A percentile compares a stretch with the other conserved stretches of the same genome.
Evolutionary conservation across 2,329 filamentous ascomycete genomes (phyloP).

Genomic region (Cladorrhinum sp.): DNA sequence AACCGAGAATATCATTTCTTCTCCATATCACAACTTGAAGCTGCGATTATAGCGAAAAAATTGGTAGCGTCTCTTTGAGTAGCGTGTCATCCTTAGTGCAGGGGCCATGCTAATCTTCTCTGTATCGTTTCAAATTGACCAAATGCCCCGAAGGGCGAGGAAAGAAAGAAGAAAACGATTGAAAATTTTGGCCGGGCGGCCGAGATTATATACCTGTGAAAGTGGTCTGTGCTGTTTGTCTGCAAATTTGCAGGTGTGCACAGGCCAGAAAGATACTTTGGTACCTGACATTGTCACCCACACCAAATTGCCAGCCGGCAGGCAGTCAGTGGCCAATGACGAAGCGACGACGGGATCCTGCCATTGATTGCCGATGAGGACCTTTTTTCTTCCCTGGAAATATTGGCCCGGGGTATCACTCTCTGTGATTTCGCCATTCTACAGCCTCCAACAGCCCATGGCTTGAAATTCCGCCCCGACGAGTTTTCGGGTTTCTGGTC

Average conservation of each 20-base stretch:
- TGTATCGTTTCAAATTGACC: slow-evolving; percentile 43
- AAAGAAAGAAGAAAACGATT: slow-evolving; percentile 23
- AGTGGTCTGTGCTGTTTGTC: neutral
- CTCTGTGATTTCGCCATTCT: neutral
- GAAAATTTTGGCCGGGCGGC: neutral
- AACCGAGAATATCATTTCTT: neutral
- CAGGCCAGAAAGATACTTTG: neutral
- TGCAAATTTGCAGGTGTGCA: neutral
- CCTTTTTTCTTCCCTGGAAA: neutral
- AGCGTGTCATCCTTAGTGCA: slow-evolving; percentile 96
- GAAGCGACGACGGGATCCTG: neutral
- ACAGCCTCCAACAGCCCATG: neutral
- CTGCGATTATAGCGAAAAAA: slow-evolving; percentile 34
- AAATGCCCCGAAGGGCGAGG: slow-evolving; percentile 29
- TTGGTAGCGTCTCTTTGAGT: no score
- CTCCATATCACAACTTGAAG: neutral
- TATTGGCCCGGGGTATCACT: neutral
- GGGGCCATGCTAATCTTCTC: slow-evolving; percentile 82
- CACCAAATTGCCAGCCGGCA: neutral
- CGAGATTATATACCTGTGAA: neutral
- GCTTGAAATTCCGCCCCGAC: neutral
- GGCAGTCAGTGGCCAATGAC: neutral
- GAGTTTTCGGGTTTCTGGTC: neutral
- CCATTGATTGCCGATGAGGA: neutral
- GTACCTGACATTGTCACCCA: neutral